phyloP scores from a whole-genome alignment of 2,329 filamentous ascomycete species.

The Calonectria pteridis region DNA sequence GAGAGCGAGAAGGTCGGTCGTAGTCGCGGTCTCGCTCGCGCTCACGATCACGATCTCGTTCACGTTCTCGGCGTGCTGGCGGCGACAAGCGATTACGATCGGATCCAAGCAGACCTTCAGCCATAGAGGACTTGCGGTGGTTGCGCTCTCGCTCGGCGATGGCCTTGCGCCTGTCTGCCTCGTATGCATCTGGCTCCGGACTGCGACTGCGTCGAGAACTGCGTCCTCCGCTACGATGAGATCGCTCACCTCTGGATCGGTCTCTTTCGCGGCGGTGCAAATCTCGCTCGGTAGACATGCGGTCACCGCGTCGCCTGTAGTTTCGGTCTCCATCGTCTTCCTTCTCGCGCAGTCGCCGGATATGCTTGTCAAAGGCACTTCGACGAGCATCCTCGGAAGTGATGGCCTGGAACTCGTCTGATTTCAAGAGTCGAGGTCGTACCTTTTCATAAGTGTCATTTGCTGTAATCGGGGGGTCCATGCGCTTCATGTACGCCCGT shows the following conservation, averaged over 20 bases:
- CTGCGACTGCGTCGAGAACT: conserved; percentile 79
- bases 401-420: conserved; percentile 86
- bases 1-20: conserved; percentile 65
- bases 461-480: conserved; percentile 84
- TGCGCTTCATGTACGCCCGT: conserved; percentile 86
- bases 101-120: conserved; percentile 69
- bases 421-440: conserved; percentile 81
- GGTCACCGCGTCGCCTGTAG: conserved; percentile 69
- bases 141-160: conserved; percentile 95
- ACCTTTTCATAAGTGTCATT: conserved; percentile 92
- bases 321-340: conserved; percentile 83
- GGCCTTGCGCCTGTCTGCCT: conserved; percentile 93
- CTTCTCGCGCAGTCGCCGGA: conserved; percentile 91
- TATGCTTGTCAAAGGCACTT: conserved; percentile 90
- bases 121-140: conserved; percentile 84
- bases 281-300: conserved; percentile 64
- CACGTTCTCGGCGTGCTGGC: conserved; percentile 56
- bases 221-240: conserved; percentile 70
- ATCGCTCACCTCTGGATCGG: conserved; percentile 70
- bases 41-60: conserved; percentile 56
- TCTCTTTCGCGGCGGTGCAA: conserved; percentile 73
- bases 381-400: conserved; percentile 85
- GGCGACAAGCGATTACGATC: conserved; percentile 63
- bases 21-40: conserved; percentile 58
- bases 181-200: conserved; percentile 94